Evolutionary conservation across 1,139 yeast species (phyloP).

Genomic region (Blastobotrys serpentis): DNA sequence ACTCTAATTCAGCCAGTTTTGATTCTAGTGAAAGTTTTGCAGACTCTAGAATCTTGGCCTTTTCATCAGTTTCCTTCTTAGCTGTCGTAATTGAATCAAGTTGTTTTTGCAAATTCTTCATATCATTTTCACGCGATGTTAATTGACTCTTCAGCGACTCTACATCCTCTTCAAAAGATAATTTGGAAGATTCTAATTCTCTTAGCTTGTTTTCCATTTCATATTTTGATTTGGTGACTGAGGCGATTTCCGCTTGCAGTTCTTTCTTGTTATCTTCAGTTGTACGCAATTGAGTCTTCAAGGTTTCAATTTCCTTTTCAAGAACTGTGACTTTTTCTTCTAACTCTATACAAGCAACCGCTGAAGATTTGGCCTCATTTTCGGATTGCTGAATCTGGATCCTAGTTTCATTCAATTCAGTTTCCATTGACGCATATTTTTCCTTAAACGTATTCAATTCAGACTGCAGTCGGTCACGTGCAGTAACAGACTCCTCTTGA

Average conservation of each 20-base stretch:
- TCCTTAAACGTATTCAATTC: background rate
- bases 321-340: constrained; percentile 27
- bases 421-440: constrained; percentile 1
- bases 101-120: constrained; percentile 16
- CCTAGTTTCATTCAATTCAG: background rate
- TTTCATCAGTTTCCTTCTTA: constrained; percentile 14
- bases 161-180: constrained; percentile 1
- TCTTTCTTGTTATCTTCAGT: constrained; percentile 30
- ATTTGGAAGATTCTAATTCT: background rate
- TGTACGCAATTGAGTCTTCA: constrained; percentile 28
- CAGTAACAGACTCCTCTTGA: constrained; percentile 4
- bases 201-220: constrained; percentile 1
- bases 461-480: constrained; percentile 1
- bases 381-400: constrained; percentile 8
- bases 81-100: constrained; percentile 10
- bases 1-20: constrained; percentile 10
- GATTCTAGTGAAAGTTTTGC: too few species aligned
- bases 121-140: constrained; percentile 17
- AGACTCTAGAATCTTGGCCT: too few species aligned
- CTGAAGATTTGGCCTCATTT: constrained; percentile 9
- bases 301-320: constrained; percentile 37
- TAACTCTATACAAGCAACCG: background rate
- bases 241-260: constrained; percentile 50
- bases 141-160: constrained; percentile 12
- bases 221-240: background rate